Evolutionary conservation across 768 basidiomycete genomes (phyloP).

Genomic region (Hysterangium stoloniferum): DNA sequence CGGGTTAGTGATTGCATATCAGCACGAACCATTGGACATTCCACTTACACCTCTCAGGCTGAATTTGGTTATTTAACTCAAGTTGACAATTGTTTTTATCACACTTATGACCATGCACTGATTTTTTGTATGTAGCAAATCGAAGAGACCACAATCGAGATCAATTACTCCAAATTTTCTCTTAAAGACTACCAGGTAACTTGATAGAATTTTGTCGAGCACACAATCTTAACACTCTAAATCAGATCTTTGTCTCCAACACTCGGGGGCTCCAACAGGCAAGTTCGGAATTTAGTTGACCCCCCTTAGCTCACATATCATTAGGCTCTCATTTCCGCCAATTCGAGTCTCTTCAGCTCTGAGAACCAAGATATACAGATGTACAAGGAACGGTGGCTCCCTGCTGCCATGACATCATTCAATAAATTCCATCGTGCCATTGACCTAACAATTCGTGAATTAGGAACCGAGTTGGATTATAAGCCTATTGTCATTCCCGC

Average conservation of each 20-base stretch:
- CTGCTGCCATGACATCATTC: conserved; percentile 15
- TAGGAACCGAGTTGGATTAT: conserved; percentile 13
- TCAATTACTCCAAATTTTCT: conserved; percentile 23
- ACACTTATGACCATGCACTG: background rate
- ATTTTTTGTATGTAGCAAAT: conserved; percentile 14
- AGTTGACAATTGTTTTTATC: background rate
- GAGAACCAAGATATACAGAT: conserved; percentile 17
- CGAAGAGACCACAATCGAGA: conserved; percentile 19
- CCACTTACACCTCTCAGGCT: conserved; percentile 11
- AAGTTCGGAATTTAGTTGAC: background rate
- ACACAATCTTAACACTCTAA: background rate
- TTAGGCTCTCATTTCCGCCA: conserved; percentile 18
- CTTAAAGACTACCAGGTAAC: conserved; percentile 16
- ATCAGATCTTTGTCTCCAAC: conserved; percentile 13
- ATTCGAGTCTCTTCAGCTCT: conserved; percentile 15
- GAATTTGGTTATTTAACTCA: conserved; percentile 23
- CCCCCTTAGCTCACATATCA: background rate
- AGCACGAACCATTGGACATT: background rate
- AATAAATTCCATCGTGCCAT: conserved; percentile 16
- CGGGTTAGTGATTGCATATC: conserved; percentile 10
- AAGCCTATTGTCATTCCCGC: conserved; percentile 9
- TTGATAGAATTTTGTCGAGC: background rate
- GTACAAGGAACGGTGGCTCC: conserved; percentile 16
- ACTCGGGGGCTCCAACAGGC: conserved; percentile 18
- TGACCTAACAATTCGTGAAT: conserved; percentile 16